Evolutionary conservation across 2,329 filamentous ascomycete species (phyloP), one percentile per base, ranked within the genome.

Genomic region (Ophiostoma quercus): DNA sequence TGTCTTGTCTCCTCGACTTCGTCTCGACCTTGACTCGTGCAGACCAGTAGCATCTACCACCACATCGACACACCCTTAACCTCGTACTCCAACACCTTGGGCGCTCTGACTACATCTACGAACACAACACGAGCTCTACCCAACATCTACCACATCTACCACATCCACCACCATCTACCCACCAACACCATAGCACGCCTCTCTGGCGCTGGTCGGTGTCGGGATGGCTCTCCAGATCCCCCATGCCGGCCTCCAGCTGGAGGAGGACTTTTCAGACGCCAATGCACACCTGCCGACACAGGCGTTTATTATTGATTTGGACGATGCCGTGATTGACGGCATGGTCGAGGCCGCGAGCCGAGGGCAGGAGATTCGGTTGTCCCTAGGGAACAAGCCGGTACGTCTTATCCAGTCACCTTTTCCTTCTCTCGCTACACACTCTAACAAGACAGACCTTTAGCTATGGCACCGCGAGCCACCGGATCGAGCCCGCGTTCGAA

Each of bases 261-360:
- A 85, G 76, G 84, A 85, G 76, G 82, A 82, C 78, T 80, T 83
- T 72, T 79, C 82, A 73, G 80, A 81, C 68, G 76, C 79, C 69
- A 77, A 74, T 75, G 79, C 80, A 68, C 77, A 79, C 70, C 78
- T 85, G 51, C 84, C 84, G 9, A 79, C 81, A 39, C 85, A 88
- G 75, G 85, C 84, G 41, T 86, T 89, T 75, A 82, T 85, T 73
- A 79, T 90, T 70, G 83, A 80, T n/a, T 78, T 90, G 72, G 83
- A 80, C 74, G 83, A 88, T 76, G 80, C 80, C 76, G 80, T 87
- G 68, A 84, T 90, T 74, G 85, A 88, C 76, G 82, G 86, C 72
- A 85, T 90, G 83, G 88, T 90, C 74, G 82, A 82, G 77, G 86
- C 84, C 75, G 82, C 85, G 54, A 84, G 84, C 74, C 82, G 83